Evolutionary conservation across 768 basidiomycete species (phyloP).

Genomic region (Daedaleopsis nitida): DNA sequence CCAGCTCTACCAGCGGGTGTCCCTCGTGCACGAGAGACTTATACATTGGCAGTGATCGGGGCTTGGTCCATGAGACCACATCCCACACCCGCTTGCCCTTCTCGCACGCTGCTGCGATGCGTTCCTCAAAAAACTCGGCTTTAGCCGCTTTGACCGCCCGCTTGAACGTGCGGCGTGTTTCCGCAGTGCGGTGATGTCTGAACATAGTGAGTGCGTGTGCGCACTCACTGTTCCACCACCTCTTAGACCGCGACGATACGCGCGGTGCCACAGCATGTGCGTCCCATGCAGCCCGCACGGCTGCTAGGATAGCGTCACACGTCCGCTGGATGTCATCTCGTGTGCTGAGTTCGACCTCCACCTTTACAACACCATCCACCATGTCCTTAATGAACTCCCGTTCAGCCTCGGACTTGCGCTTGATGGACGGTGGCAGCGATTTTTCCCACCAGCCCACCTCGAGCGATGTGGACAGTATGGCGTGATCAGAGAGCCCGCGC

Average conservation of each 20-base stretch:
- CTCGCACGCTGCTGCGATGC: neutral
- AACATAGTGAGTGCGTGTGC: neutral
- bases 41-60: slow-evolving; percentile 4
- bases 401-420: no score
- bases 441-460: no score
- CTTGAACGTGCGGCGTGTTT: neutral
- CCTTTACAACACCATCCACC: no score
- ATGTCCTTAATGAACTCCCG: no score
- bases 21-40: slow-evolving; percentile 1
- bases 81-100: slow-evolving; percentile 2
- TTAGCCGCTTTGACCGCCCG: neutral
- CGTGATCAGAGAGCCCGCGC: no score
- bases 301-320: no score
- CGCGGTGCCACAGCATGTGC: neutral
- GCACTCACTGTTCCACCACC: slow-evolving; percentile 6
- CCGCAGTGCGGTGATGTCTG: neutral
- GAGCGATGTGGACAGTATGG: no score
- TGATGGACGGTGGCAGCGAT: no score
- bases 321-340: no score
- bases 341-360: no score
- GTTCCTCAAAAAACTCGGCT: neutral
- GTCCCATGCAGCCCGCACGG: no score
- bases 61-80: neutral
- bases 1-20: neutral
- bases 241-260: neutral